Conservation (phyloP, 176 grass and related monocot genomes). For the sorghum (Sorghum bicolor) region DNA sequence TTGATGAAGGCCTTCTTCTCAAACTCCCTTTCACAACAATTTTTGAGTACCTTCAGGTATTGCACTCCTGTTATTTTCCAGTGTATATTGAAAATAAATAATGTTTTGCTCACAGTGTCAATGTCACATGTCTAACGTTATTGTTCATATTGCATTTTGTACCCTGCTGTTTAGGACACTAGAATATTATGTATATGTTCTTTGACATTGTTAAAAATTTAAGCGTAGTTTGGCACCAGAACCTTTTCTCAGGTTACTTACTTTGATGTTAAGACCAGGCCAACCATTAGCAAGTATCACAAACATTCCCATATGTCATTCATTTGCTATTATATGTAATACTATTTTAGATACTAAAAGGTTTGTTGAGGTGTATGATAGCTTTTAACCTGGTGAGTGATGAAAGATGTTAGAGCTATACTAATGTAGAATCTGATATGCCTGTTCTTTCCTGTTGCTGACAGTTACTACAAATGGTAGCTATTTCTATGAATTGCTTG, state of each 20-base stretch:
- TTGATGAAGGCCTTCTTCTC: slow-evolving; percentile 71
- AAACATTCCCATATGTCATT: not conserved
- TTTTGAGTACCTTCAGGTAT: slow-evolving; percentile 97
- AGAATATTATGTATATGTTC: not conserved
- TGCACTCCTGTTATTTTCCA: not conserved
- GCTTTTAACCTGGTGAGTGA: not conserved
- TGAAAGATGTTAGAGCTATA: not conserved
- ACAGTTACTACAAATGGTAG: slow-evolving; percentile 78
- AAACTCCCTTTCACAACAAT: slow-evolving; percentile 93
- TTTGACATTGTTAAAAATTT: not conserved
- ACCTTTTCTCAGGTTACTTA: not conserved
- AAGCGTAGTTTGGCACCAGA: not conserved
- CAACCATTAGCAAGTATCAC: not conserved
- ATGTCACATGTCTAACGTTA: not conserved
- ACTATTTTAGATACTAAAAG: not conserved
- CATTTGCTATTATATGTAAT: not conserved
- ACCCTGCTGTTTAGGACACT: not conserved
- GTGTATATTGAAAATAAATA: not conserved
- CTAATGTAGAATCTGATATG: not conserved
- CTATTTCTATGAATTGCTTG: slow-evolving; percentile 53
- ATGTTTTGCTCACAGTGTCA: not conserved
- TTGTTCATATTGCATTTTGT: not conserved
- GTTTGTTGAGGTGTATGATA: not conserved
- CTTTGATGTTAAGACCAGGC: not conserved
- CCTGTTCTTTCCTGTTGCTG: slow-evolving; percentile 12